phyloP scores from a whole-genome alignment of 23 red algal species.

The Gracilaria gracilis region DNA sequence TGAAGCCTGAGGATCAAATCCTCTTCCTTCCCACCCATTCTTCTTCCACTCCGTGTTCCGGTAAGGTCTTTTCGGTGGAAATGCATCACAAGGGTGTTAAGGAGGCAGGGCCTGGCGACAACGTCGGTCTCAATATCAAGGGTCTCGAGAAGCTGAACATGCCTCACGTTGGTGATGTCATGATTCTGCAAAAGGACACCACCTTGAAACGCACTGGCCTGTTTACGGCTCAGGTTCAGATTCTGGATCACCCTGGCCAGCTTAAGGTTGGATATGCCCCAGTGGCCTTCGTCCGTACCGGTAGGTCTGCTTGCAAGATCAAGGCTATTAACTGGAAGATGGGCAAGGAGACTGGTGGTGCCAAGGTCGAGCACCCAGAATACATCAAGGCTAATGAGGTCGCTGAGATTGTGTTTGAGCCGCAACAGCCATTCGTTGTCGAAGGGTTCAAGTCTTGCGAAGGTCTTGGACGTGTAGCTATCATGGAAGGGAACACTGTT shows the following conservation, averaged over 20 bases:
- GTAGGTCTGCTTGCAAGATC: constrained; percentile 94
- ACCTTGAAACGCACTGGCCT: constrained; percentile 73
- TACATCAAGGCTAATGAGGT: constrained; percentile 98
- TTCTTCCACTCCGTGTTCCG: constrained; percentile 74
- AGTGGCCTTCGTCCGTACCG: constrained; percentile 89
- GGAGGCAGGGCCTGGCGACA: constrained; percentile 95
- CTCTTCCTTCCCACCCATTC: constrained; percentile 91
- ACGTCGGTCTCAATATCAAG: constrained; percentile 99
- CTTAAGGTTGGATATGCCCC: constrained; percentile 97
- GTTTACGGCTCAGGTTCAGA: constrained; percentile 96
- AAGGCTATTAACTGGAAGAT: constrained; percentile 91
- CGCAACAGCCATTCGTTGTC: constrained; percentile 94
- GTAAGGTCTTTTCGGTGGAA: constrained; percentile 96
- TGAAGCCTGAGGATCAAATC: constrained; percentile 95
- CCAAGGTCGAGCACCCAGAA: constrained; percentile 91
- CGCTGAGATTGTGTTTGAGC: constrained; percentile 88
- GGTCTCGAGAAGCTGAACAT: constrained; percentile 89
- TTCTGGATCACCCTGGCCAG: constrained; percentile 98
- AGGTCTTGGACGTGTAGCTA: constrained; percentile 95
- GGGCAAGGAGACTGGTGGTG: constrained; percentile 95
- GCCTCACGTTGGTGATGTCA: constrained; percentile 94
- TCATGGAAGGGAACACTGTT: constrained; percentile 85
- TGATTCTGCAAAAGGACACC: constrained; percentile 79
- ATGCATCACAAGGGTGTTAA: constrained; percentile 98
- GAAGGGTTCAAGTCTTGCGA: constrained; percentile 94